These are phyloP conservation scores for Amanita fuliginea DNA, from an alignment of 768 basidiomycete species.

Conservation along the genomic window DNA sequence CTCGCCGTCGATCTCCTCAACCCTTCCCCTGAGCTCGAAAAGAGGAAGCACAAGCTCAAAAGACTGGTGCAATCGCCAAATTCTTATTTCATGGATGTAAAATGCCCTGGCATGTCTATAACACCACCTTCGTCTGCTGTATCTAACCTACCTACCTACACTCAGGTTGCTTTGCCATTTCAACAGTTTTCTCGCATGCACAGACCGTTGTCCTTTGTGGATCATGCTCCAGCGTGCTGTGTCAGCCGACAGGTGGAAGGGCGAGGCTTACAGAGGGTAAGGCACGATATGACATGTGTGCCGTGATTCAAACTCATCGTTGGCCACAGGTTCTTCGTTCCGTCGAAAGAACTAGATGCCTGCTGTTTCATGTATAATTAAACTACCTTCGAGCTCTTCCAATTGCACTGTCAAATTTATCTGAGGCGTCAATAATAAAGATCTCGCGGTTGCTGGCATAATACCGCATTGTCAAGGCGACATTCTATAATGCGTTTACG, in stretches of 20 bases:
- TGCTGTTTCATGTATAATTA: conserved; percentile 2
- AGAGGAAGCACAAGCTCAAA: conserved; percentile 96
- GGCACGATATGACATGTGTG: conserved; percentile 16
- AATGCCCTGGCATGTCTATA: conserved; percentile 75
- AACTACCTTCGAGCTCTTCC: background rate
- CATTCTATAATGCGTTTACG: background rate
- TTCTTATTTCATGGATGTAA: conserved; percentile 99
- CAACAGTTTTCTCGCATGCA: conserved; percentile 98
- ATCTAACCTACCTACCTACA: conserved; percentile 11
- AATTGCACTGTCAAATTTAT: background rate
- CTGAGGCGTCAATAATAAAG: background rate
- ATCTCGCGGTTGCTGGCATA: background rate
- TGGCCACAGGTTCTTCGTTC: conserved; percentile 79
- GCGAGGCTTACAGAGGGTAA: conserved; percentile 95
- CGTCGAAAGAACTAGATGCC: conserved; percentile 77
- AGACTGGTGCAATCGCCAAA: conserved; percentile 97
- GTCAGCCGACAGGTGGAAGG: conserved; percentile 98
- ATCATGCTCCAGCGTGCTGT: conserved; percentile 87
- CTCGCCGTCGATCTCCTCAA: conserved; percentile 97
- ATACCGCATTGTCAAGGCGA: background rate
- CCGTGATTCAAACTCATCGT: conserved; percentile 4
- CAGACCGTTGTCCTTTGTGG: conserved; percentile 94
- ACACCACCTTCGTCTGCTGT: background rate
- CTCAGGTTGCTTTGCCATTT: conserved; percentile 88
- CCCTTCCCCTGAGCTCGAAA: conserved; percentile 81